Conservation (phyloP, 1,284 basidiomycete species). For the Abortiporus biennis region DNA sequence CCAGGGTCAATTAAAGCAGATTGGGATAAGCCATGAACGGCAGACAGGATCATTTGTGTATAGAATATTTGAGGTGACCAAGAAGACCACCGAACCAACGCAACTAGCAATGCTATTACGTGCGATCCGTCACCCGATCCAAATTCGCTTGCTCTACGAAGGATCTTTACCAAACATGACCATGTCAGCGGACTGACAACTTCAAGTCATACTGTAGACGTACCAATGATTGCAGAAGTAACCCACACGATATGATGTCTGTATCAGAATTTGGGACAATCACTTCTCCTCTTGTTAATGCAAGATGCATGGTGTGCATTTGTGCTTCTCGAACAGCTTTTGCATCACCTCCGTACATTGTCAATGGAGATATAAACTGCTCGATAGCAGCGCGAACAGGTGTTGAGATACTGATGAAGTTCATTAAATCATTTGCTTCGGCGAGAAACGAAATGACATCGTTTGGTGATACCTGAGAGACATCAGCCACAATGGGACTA, state of each 20-base stretch:
- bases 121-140: constrained; percentile 55
- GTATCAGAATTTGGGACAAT: constrained; percentile 51
- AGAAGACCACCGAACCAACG: constrained; percentile 55
- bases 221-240: constrained; percentile 56
- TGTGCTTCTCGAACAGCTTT: constrained; percentile 61
- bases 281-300: constrained; percentile 50
- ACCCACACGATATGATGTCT: constrained; percentile 56
- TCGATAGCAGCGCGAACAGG: constrained; percentile 54
- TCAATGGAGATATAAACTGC: constrained; percentile 49
- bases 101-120: constrained; percentile 50
- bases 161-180: constrained; percentile 36
- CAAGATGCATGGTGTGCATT: constrained; percentile 54
- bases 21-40: constrained; percentile 56
- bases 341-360: constrained; percentile 57
- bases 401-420: constrained; percentile 35
- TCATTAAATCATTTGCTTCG: constrained; percentile 51
- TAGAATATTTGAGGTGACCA: constrained; percentile 66
- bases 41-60: constrained; percentile 57
- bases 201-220: constrained; percentile 14
- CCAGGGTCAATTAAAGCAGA: constrained; percentile 27
- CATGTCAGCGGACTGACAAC: not conserved
- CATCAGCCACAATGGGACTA: too few species aligned
- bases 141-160: constrained; percentile 49
- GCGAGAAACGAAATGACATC: constrained; percentile 49
- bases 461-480: constrained; percentile 49